These are phyloP conservation scores for Malania oleifera DNA, from an alignment of 164 flowering plant species.

Conservation along the genomic window DNA sequence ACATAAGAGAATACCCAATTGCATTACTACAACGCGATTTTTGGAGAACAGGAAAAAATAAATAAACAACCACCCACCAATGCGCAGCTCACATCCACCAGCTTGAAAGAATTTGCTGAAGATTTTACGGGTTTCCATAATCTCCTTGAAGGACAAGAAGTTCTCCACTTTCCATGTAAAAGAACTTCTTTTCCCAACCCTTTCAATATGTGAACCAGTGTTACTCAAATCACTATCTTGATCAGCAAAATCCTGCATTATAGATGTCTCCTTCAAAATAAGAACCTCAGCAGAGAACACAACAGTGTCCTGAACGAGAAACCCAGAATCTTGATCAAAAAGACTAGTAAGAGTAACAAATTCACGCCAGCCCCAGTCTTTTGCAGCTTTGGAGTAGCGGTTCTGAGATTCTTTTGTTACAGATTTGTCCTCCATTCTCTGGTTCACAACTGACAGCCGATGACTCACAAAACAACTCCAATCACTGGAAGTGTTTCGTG, in stretches of 20 bases:
- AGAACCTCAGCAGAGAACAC: constrained; percentile 96
- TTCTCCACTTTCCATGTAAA: constrained; percentile 99
- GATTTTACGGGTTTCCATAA: constrained; percentile 94
- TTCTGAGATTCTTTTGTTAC: constrained; percentile 94
- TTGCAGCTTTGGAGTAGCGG: constrained; percentile 96
- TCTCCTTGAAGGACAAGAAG: constrained; percentile 89
- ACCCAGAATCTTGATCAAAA: constrained; percentile 97
- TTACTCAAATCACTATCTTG: constrained; percentile 38
- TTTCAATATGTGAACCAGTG: constrained; percentile 35
- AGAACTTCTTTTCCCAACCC: constrained; percentile 48
- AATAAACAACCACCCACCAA: constrained; percentile 53
- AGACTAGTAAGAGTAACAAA: constrained; percentile 94
- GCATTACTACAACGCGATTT: constrained; percentile 1
- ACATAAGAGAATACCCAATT: background rate
- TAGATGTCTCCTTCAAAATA: constrained; percentile 84
- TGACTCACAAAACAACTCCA: constrained; percentile 99
- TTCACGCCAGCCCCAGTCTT: constrained; percentile 99
- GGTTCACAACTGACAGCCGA: constrained; percentile 93
- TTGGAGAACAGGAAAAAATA: constrained; percentile 5
- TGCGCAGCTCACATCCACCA: constrained; percentile 98
- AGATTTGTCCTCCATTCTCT: constrained; percentile 88
- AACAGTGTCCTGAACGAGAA: constrained; percentile 87
- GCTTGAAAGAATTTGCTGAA: constrained; percentile 97
- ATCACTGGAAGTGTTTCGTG: constrained; percentile 75
- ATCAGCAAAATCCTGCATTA: constrained; percentile 59